A percentile compares a stretch with the other conserved stretches of the same genome.
phyloP scores from a whole-genome alignment of 257 asterid genomes.

The Solanum etuberosum region DNA sequence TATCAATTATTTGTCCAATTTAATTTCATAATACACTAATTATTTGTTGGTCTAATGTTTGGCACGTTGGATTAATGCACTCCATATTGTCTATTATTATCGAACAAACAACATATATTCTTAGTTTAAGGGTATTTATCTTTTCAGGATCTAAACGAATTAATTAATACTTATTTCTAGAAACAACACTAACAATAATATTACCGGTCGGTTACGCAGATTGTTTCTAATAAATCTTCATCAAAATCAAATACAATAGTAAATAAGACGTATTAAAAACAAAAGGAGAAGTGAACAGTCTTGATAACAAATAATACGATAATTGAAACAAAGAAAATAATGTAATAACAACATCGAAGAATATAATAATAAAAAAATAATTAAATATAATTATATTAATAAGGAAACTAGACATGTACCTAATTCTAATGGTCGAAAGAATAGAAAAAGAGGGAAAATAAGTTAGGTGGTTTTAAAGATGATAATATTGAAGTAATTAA shows the following conservation, averaged over 20 bases:
- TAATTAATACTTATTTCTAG: neutral
- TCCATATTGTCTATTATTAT: neutral
- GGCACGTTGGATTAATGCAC: conserved; percentile 1
- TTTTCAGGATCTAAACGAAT: neutral
- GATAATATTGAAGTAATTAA: neutral
- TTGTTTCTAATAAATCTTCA: neutral
- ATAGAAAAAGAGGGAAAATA: neutral
- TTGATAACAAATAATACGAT: too few relatives aligned
- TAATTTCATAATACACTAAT: neutral
- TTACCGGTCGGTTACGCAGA: neutral
- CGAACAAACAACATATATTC: neutral
- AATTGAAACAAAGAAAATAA: too few relatives aligned
- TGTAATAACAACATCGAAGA: too few relatives aligned
- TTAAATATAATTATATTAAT: too few relatives aligned
- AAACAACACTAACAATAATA: neutral
- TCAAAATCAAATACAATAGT: too few relatives aligned
- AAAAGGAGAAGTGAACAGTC: neutral
- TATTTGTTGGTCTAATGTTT: neutral
- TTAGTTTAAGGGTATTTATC: neutral
- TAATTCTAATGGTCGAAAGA: neutral
- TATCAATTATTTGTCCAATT: neutral
- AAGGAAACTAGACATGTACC: too few relatives aligned
- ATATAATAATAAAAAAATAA: too few relatives aligned
- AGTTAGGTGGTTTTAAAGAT: neutral
- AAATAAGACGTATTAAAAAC: neutral